Conservation (phyloP, 1,284 basidiomycete genomes). For the Rhodotorula sp. region DNA sequence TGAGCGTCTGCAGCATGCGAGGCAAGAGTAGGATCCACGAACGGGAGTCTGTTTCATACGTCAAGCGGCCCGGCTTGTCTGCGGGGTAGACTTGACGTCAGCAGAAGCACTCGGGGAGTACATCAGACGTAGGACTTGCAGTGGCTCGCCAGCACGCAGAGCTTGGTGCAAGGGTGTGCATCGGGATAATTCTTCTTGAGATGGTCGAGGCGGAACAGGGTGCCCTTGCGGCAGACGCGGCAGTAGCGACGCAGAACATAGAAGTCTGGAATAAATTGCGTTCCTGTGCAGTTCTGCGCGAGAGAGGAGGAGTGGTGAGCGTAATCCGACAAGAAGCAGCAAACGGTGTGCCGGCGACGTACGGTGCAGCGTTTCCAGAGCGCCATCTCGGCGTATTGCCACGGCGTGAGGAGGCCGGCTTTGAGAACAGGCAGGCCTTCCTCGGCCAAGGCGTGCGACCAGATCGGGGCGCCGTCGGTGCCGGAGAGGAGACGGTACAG, state of each 20-base stretch:
- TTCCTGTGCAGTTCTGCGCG: not conserved
- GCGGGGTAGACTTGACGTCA: not conserved
- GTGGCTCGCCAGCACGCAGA: not conserved
- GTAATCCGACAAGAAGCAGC: no score
- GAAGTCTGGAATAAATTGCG: not conserved
- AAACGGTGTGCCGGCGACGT: not conserved
- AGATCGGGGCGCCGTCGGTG: not conserved
- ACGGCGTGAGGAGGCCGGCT: not conserved
- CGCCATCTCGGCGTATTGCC: not conserved
- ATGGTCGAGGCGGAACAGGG: not conserved
- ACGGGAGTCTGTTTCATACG: not conserved
- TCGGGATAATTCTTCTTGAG: not conserved
- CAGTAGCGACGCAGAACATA: not conserved
- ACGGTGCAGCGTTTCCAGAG: not conserved
- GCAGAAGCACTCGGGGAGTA: not conserved
- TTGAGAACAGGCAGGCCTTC: not conserved
- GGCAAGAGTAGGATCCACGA: no score
- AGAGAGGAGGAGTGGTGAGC: no score
- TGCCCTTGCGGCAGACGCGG: not conserved
- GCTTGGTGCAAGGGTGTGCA: not conserved
- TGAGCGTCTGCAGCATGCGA: not conserved
- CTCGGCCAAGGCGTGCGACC: not conserved
- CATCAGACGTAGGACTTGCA: not conserved
- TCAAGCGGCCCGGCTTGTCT: not conserved
- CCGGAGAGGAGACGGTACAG: not conserved